These are phyloP conservation scores for Rhamnella rubrinervis DNA, from an alignment of 331 rosid species.

Conservation along the genomic window DNA sequence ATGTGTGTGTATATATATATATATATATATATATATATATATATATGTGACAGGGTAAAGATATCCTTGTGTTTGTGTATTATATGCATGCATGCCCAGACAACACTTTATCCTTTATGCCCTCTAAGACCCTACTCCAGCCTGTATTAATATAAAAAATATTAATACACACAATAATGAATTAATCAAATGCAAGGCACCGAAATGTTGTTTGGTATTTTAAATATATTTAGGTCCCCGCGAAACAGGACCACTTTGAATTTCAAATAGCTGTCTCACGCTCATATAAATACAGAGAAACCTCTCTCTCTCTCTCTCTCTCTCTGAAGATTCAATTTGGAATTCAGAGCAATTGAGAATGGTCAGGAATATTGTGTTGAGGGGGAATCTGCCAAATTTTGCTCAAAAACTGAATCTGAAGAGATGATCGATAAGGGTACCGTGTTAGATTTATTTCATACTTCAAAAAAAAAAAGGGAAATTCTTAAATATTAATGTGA, in stretches of 20 bases:
- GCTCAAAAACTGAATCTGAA: constrained; percentile 57
- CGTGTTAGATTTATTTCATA: background rate
- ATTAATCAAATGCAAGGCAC: constrained; percentile 44
- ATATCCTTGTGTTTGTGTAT: no score
- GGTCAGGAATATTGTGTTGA: constrained; percentile 60
- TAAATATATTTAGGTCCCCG: constrained; percentile 14
- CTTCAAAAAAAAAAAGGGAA: background rate
- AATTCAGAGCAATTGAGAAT: constrained; percentile 36
- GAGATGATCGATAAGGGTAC: constrained; percentile 29
- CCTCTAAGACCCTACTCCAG: no score
- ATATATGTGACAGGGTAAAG: no score
- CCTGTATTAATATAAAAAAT: no score
- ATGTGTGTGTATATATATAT: no score
- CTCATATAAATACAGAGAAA: background rate
- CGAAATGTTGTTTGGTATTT: constrained; percentile 17
- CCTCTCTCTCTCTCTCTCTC: constrained; percentile 15
- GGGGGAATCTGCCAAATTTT: constrained; percentile 73
- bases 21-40: no score
- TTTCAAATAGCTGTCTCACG: constrained; percentile 35
- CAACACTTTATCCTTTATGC: no score
- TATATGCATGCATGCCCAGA: no score
- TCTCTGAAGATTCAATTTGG: constrained; percentile 22
- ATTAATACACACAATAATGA: background rate
- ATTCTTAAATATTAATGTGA: background rate
- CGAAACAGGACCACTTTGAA: constrained; percentile 49